A percentile compares a stretch with the other conserved stretches of the same genome.
Evolutionary conservation across 2,329 filamentous ascomycete genomes (phyloP).

Genomic region (Apiospora malaysiana): DNA sequence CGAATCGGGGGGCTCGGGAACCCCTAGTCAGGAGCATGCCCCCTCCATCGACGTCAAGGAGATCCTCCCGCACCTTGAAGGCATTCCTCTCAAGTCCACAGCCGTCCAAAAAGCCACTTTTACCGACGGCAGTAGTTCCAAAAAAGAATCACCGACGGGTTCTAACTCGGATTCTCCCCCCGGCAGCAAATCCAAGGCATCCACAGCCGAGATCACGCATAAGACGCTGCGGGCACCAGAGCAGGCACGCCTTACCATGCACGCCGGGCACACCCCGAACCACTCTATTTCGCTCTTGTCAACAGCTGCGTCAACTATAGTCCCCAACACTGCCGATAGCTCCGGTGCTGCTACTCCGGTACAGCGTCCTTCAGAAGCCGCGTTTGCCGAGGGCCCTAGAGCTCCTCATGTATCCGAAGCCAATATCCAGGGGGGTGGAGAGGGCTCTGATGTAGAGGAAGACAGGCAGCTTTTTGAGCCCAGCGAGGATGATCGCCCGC

Average conservation of each 20-base stretch:
- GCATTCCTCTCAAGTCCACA: slow-evolving; percentile 60
- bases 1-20: background rate
- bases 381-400: slow-evolving; percentile 26
- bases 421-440: slow-evolving; percentile 1
- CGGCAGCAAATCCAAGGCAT: slow-evolving; percentile 32
- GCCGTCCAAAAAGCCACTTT: slow-evolving; percentile 61
- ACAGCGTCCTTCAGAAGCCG: slow-evolving; percentile 26
- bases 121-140: slow-evolving; percentile 44
- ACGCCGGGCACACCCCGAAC: slow-evolving; percentile 68
- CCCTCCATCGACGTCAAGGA: slow-evolving; percentile 63
- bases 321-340: slow-evolving; percentile 46
- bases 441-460: slow-evolving; percentile 24
- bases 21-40: slow-evolving; percentile 41
- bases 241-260: slow-evolving; percentile 60
- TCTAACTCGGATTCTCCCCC: slow-evolving; percentile 36
- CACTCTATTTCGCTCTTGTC: slow-evolving; percentile 59
- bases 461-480: slow-evolving; percentile 43
- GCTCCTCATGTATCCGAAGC: background rate
- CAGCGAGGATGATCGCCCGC: slow-evolving; percentile 49
- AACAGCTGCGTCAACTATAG: slow-evolving; percentile 49
- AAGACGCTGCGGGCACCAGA: slow-evolving; percentile 55
- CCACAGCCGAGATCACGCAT: slow-evolving; percentile 50
- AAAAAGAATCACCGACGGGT: slow-evolving; percentile 38
- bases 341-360: slow-evolving; percentile 45
- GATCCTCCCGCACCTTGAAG: slow-evolving; percentile 65